Base-by-base conservation (phyloP, 2,329 filamentous ascomycete species). In the Penicillium sp. region DNA sequence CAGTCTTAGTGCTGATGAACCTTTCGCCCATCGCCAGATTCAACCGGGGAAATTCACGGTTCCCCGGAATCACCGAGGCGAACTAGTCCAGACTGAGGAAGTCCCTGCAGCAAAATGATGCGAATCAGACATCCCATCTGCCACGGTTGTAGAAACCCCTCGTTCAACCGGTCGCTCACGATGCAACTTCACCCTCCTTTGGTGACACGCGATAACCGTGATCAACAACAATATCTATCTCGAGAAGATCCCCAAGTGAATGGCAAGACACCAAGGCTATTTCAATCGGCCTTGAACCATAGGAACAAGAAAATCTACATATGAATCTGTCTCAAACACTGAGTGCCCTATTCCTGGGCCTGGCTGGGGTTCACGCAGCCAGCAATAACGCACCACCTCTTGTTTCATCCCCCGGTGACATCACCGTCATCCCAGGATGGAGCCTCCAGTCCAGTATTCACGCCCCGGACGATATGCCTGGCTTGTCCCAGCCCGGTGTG, bases 371-470 rank as follows among this genome's bases (percentile, higher is more conserved):
- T 5, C 26, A 30, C 24, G 56, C 58, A 55, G 60, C 42, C 9
- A 35, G 10, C 2, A 35, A 54, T 9, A 28, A 22, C 2, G 12
- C 55, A n/a, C 35, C 60, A 3, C 40, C 59, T 6, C 65, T 72
- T 15, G 66, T 74, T 5, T 65, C 69, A 3, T 56, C 58, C 0
- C 58, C 75, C 5, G 75, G 75, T 17, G 68, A 76, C 17, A 67
- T 45, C 4, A 60, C 60, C 1, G 54, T 66, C 24, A 70, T 78
- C 17, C 70, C 75, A n/a, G 72, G 71, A 62, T 87, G 85, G 85
- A 75, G 82, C 60, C 68, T 87, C 19, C 80, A 84, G 59, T 84
- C 84, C 0, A 74, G 80, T 0, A 75, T 79, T 2, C 65, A 72
- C 38, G 72, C 75, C 4, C 72, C 75, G 1, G 70, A 68, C 13